Evolutionary conservation across 495 filamentous ascomycete species (phyloP).

Genomic region (Staphylotrichum longicolle): DNA sequence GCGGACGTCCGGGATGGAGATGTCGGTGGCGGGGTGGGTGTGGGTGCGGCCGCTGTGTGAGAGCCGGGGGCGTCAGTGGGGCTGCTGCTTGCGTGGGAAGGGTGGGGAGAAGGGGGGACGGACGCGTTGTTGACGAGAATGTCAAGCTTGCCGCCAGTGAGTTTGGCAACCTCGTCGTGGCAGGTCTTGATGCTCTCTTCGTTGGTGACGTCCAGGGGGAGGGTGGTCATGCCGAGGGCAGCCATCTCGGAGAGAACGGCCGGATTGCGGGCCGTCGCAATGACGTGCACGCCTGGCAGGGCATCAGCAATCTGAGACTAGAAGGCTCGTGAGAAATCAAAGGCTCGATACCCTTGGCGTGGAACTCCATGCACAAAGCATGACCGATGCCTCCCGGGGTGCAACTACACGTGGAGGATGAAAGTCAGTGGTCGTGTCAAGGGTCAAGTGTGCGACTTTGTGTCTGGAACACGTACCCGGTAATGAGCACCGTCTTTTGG

Average conservation of each 20-base stretch:
- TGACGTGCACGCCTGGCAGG: conserved; percentile 50
- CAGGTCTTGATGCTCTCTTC: conserved; percentile 49
- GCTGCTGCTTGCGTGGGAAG: background rate
- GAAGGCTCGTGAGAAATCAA: no score
- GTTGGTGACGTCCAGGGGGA: conserved; percentile 53
- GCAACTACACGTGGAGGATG: conserved; percentile 38
- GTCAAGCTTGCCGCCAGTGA: conserved; percentile 59
- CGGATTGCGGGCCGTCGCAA: conserved; percentile 52
- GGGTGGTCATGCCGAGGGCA: conserved; percentile 46
- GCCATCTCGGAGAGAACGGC: conserved; percentile 46
- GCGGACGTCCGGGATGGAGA: conserved; percentile 50
- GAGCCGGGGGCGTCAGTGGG: background rate
- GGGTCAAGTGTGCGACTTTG: no score
- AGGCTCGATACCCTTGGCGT: conserved; percentile 39
- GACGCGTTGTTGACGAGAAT: conserved; percentile 67
- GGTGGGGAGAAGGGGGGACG: conserved; percentile 15
- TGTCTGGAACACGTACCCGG: conserved; percentile 39
- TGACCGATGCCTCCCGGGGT: conserved; percentile 55
- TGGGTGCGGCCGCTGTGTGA: conserved; percentile 46
- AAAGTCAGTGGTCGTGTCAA: background rate
- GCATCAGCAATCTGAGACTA: background rate
- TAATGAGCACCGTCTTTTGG: conserved; percentile 53
- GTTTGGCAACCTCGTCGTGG: conserved; percentile 44
- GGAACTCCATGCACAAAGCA: conserved; percentile 50
- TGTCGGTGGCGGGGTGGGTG: conserved; percentile 54